These are phyloP conservation scores for Phytophthora pinifolia DNA, from an alignment of 352 stramenopile genomes.

Conservation along the genomic window DNA sequence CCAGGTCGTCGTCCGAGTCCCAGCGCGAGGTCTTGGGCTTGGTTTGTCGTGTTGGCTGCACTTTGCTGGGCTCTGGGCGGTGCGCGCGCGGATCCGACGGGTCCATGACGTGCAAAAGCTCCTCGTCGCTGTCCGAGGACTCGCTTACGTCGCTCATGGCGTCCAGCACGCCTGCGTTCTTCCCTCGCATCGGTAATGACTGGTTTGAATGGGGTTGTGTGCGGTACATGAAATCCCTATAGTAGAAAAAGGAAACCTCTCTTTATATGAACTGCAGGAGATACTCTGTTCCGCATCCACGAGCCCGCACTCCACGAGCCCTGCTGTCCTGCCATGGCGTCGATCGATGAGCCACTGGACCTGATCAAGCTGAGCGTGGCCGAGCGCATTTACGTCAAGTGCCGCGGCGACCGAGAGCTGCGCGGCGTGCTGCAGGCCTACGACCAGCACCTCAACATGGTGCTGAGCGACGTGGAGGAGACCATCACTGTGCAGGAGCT, in stretches of 20 bases:
- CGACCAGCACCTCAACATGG: conserved; percentile 99
- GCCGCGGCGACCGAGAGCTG: conserved; percentile 96
- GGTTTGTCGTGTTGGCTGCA: conserved; percentile 35
- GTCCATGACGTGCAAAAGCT: conserved; percentile 67
- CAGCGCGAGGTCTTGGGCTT: conserved; percentile 48
- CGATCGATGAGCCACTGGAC: conserved; percentile 96
- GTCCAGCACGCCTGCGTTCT: conserved; percentile 40
- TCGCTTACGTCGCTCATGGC: conserved; percentile 36
- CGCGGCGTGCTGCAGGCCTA: conserved; percentile 97
- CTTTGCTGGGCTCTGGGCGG: conserved; percentile 23
- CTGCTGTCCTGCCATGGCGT: conserved; percentile 49
- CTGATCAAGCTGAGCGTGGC: conserved; percentile 98
- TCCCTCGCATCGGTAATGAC: conserved; percentile 25
- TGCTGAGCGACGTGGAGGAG: conserved; percentile 98
- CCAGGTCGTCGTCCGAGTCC: conserved; percentile 59
- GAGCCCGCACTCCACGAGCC: too few relatives aligned
- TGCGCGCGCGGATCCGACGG: conserved; percentile 76
- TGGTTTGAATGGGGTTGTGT: too few relatives aligned
- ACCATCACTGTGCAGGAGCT: conserved; percentile 97
- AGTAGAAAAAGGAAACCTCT: too few relatives aligned
- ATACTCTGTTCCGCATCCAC: too few relatives aligned
- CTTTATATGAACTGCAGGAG: too few relatives aligned
- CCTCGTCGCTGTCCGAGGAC: conserved; percentile 43
- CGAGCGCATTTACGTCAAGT: conserved; percentile 99
- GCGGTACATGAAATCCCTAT: too few relatives aligned